phyloP scores from a whole-genome alignment of 2,329 filamentous ascomycete species.

The Ophiostoma sp. region DNA sequence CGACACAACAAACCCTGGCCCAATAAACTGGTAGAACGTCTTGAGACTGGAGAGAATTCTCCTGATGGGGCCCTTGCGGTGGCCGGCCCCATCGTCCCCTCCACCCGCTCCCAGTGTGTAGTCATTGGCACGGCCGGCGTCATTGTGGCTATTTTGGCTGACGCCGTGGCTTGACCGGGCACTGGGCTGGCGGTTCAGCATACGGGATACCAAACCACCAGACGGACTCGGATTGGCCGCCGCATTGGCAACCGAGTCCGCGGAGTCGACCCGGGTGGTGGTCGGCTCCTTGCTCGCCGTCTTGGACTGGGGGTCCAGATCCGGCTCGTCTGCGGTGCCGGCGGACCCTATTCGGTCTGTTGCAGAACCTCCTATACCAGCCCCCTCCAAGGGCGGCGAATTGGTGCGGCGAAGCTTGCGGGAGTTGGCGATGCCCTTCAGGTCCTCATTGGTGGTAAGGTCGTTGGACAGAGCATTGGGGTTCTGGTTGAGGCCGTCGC shows the following conservation, averaged over 20 bases:
- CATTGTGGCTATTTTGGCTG: slow-evolving; percentile 8
- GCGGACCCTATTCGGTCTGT: slow-evolving; percentile 11
- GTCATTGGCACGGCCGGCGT: slow-evolving; percentile 3
- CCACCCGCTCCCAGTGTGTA: slow-evolving; percentile 15
- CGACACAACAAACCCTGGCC: slow-evolving; percentile 61
- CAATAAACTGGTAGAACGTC: slow-evolving; percentile 45
- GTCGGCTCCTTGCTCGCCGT: slow-evolving; percentile 14
- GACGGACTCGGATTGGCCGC: slow-evolving; percentile 7
- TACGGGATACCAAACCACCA: neutral
- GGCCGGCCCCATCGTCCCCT: neutral
- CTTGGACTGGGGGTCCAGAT: neutral
- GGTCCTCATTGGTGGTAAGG: slow-evolving; percentile 52
- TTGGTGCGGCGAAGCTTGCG: slow-evolving; percentile 31
- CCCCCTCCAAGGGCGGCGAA: slow-evolving; percentile 29
- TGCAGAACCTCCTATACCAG: slow-evolving; percentile 29
- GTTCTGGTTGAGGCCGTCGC: slow-evolving; percentile 50
- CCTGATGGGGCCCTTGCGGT: slow-evolving; percentile 21
- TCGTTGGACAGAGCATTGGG: slow-evolving; percentile 50
- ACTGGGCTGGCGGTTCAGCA: slow-evolving; percentile 2
- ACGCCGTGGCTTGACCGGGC: slow-evolving; percentile 5
- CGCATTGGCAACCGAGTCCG: slow-evolving; percentile 14
- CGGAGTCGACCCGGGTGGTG: slow-evolving; percentile 18
- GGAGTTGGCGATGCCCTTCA: slow-evolving; percentile 49
- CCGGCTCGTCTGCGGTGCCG: slow-evolving; percentile 7
- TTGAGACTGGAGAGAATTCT: slow-evolving; percentile 45